These are phyloP conservation scores for Aureobasidium sp. DNA, from an alignment of 2,329 filamentous ascomycete species.

Conservation along the genomic window DNA sequence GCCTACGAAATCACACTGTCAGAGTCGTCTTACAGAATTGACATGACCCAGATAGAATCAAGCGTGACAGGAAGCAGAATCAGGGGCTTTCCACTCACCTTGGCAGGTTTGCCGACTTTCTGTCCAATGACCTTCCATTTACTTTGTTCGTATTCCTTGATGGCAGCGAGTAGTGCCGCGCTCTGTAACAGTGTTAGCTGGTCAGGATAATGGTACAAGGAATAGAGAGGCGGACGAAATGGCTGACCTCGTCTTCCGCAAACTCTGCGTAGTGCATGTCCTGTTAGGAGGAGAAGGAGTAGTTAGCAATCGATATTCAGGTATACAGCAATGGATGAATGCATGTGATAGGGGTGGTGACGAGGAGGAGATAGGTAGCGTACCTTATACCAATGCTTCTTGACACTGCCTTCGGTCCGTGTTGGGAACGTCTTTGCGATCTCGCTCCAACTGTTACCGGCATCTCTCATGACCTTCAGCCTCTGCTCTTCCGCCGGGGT, in stretches of 20 bases:
- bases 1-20: slow-evolving; percentile 41
- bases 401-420: slow-evolving; percentile 92
- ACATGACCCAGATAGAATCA: too few species aligned
- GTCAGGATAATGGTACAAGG: not conserved
- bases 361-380: not conserved
- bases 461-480: slow-evolving; percentile 88
- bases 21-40: too few species aligned
- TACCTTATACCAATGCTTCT: slow-evolving; percentile 99
- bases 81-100: slow-evolving; percentile 44
- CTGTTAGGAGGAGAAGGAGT: slow-evolving; percentile 35
- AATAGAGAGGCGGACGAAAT: slow-evolving; percentile 31
- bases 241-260: slow-evolving; percentile 83
- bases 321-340: not conserved
- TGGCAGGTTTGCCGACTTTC: slow-evolving; percentile 96
- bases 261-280: slow-evolving; percentile 99
- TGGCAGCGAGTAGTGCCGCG: slow-evolving; percentile 70
- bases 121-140: slow-evolving; percentile 98
- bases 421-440: slow-evolving; percentile 97
- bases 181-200: slow-evolving; percentile 10
- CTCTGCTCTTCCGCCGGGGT: slow-evolving; percentile 88
- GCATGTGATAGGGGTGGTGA: too few species aligned
- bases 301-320: slow-evolving; percentile 19
- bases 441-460: slow-evolving; percentile 91
- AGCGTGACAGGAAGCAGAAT: not conserved
- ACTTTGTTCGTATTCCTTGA: slow-evolving; percentile 97